phyloP scores from a whole-genome alignment of 2,329 filamentous ascomycete species.

The Neofusicoccum ribis region DNA sequence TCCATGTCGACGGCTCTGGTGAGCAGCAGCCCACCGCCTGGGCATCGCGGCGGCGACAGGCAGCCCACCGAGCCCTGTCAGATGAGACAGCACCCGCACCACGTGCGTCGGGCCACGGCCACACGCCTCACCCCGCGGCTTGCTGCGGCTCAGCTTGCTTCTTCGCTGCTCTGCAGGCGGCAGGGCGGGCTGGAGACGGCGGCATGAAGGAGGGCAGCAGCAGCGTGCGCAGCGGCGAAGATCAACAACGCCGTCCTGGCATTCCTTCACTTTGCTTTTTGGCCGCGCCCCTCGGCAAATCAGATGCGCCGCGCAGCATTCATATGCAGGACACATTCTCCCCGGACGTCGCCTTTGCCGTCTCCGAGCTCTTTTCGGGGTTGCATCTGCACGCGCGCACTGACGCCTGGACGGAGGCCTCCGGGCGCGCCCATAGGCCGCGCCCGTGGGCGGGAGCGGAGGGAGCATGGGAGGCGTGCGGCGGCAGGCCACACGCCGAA shows the following conservation, averaged over 20 bases:
- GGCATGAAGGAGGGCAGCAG: not conserved
- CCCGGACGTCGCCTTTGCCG: not conserved
- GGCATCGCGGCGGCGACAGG: not conserved
- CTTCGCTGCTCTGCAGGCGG: not conserved
- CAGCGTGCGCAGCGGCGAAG: not conserved
- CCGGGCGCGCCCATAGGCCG: not conserved
- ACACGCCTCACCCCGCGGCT: not conserved
- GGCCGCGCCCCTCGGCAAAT: not conserved
- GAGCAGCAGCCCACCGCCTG: not conserved
- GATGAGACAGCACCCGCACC: not conserved
- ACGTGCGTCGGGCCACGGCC: not conserved
- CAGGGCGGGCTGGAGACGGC: not conserved
- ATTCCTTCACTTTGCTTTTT: not conserved
- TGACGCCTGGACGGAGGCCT: not conserved
- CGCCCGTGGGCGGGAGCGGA: not conserved
- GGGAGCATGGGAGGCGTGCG: not conserved
- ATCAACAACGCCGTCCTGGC: not conserved
- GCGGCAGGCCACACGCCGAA: not conserved
- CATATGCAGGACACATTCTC: not conserved
- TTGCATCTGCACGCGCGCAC: conserved; percentile 2
- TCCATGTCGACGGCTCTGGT: not conserved
- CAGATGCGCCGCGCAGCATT: not conserved
- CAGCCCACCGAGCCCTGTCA: not conserved
- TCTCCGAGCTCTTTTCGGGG: not conserved
- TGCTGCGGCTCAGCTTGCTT: not conserved